Evolutionary conservation across 169 alveolate species (phyloP).

Genomic region (Neospora caninum): DNA sequence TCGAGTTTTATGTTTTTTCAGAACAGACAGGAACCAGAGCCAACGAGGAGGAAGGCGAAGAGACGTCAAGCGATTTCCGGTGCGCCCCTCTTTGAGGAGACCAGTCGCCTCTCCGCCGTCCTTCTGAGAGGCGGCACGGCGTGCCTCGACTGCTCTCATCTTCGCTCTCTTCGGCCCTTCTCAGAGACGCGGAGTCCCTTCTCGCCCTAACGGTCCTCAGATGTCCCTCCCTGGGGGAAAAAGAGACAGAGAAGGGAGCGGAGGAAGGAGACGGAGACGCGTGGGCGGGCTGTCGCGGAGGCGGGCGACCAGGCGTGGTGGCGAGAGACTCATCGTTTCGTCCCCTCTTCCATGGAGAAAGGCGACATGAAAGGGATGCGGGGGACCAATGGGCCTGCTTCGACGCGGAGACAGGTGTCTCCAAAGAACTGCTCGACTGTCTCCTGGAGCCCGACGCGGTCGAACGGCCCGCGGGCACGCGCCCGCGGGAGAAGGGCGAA

Average conservation of each 20-base stretch:
- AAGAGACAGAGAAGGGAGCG: neutral
- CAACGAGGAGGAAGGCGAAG: neutral
- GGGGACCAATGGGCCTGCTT: neutral
- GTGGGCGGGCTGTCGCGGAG: neutral
- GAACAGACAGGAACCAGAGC: neutral
- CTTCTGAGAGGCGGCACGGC: too few species aligned
- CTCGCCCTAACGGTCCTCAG: too few species aligned
- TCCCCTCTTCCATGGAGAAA: neutral
- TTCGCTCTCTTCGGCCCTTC: too few species aligned
- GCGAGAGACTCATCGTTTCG: neutral
- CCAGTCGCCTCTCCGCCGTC: too few species aligned
- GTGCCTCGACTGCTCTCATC: too few species aligned
- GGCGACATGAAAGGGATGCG: neutral
- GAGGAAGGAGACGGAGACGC: too few species aligned
- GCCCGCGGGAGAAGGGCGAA: neutral
- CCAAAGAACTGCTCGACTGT: neutral
- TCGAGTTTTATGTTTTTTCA: neutral
- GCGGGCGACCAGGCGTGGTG: neutral
- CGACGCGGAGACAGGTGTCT: neutral
- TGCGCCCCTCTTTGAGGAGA: neutral
- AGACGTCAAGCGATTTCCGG: neutral
- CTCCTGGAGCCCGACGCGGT: slow-evolving; percentile 14
- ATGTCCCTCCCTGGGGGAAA: neutral
- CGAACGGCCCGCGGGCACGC: neutral
- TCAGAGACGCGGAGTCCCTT: too few species aligned